Evolutionary conservation across 2,329 filamentous ascomycete species (phyloP), one percentile per base, ranked within the genome.

Genomic region (Claviceps citrina): DNA sequence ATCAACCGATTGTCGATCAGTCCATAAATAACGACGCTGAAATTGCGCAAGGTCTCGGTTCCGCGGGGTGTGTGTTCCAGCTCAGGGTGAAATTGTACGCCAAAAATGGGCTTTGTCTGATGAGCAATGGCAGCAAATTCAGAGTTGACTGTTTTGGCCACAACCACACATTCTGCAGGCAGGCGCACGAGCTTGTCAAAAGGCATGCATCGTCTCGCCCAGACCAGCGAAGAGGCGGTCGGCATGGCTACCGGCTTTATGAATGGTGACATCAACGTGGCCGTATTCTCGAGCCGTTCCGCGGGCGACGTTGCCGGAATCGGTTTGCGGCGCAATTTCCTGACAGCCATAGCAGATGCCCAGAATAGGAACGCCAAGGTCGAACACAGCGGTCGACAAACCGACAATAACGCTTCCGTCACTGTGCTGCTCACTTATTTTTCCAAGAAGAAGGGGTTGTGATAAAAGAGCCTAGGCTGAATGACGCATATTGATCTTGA

Each of bases 61-160:
- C 87, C 86, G 41, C 71, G 67, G 7, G 73, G 69, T 0, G 56
- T 51, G 39, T 58, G 44, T 43, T 49, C 47, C 26, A 94, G 72
- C 58, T 95, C 87, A 1, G 87, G 86, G 59, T 94, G 87, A 59
- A 94, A 89, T 56, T 95, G 87, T 35, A 94, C 73, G 40, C 81
- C 45, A 10, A 42, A 93, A 49, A 84, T 78, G 20, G 78, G 76
- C 64, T 80, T 76, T 7, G 62, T 61, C 56, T 74, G 55, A 55
- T 86, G 81, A 15, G 79, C 81, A 50, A 89, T 93, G 43, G 76
- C 84, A 9, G 87, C 87, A 50, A 73, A 93, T 19, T 78, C 74
- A 1, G 82, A 77, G 63, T 91, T 93, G 38, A 66, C 56, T 2
- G 85, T 89, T 4, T 69, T 79, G 38, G 82, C 86, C 50, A 94